Conservation (phyloP, 2,329 filamentous ascomycete genomes). For the Sphaerulina vaccinii region DNA sequence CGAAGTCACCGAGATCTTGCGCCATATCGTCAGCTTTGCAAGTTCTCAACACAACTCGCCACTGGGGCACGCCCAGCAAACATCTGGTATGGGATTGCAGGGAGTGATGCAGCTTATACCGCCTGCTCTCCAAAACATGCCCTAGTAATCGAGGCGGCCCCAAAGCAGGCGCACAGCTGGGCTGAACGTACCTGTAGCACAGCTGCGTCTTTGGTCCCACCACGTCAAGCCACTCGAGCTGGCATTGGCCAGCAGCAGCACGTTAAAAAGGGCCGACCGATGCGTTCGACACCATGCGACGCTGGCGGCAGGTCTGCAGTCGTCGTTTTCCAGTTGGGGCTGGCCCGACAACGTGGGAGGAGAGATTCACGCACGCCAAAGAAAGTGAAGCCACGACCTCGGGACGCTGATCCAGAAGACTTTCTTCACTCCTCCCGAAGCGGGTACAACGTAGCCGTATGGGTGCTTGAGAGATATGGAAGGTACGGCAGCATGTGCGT, state of each 20-base stretch:
- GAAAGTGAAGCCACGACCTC: not conserved
- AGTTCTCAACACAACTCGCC: not conserved
- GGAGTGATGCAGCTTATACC: conserved; percentile 8
- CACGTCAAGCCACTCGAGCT: conserved; percentile 11
- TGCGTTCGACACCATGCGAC: not conserved
- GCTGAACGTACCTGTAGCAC: conserved; percentile 18
- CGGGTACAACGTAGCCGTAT: not conserved
- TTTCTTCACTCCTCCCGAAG: not conserved
- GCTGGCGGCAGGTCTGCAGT: not conserved
- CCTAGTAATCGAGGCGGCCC: conserved; percentile 1
- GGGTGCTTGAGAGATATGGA: not conserved
- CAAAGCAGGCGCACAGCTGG: conserved; percentile 10
- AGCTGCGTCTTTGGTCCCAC: conserved; percentile 15
- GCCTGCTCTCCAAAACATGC: conserved; percentile 7
- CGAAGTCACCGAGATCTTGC: conserved; percentile 31
- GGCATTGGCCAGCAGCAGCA: conserved; percentile 12
- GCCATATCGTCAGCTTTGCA: conserved; percentile 22
- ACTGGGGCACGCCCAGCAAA: not conserved
- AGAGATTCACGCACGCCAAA: too few relatives aligned
- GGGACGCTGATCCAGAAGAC: not conserved
- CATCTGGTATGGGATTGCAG: not conserved
- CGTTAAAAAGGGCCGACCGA: not conserved
- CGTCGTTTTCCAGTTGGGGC: not conserved
- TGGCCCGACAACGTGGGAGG: not conserved
- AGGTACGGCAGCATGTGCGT: not conserved